A percentile compares a stretch with the other conserved stretches of the same genome.
phyloP scores from a whole-genome alignment of 441 rosid genomes.

The Aleurites moluccanus region DNA sequence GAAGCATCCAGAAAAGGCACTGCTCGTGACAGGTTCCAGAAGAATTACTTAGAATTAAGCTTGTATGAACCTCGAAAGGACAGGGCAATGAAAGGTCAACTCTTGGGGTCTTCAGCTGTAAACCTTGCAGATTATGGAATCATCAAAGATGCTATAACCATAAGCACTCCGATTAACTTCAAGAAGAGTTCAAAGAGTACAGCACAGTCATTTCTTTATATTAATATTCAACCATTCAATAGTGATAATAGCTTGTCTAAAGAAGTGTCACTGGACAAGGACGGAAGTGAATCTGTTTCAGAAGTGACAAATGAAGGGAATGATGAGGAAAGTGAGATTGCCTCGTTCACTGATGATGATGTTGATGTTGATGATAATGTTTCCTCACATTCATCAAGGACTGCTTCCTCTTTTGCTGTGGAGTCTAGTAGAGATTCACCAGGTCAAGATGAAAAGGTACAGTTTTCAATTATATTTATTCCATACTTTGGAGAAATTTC shows the following conservation, averaged over 20 bases:
- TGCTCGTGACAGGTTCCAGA: constrained; percentile 47
- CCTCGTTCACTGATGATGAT: constrained; percentile 71
- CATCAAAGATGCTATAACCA: constrained; percentile 39
- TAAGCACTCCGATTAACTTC: constrained; percentile 50
- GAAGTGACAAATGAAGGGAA: constrained; percentile 50
- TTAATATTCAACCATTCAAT: constrained; percentile 59
- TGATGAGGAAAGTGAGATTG: constrained; percentile 57
- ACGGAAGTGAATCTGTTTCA: constrained; percentile 59
- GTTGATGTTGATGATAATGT: constrained; percentile 41
- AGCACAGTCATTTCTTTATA: constrained; percentile 51
- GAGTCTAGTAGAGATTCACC: constrained; percentile 37
- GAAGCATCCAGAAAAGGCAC: constrained; percentile 49
- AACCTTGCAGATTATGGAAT: constrained; percentile 75
- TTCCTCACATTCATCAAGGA: constrained; percentile 54
- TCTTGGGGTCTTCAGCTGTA: constrained; percentile 66
- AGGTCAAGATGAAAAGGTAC: constrained; percentile 51
- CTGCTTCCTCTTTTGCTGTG: constrained; percentile 44
- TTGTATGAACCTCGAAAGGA: constrained; percentile 64
- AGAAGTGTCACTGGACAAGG: constrained; percentile 49
- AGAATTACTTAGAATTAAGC: constrained; percentile 60
- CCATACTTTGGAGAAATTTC: neutral
- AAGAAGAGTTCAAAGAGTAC: constrained; percentile 59
- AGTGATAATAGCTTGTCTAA: constrained; percentile 42
- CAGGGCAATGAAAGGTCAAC: constrained; percentile 60
- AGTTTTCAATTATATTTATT: constrained; percentile 4